Evolutionary conservation across 2,329 filamentous ascomycete genomes (phyloP).

Genomic region (Arthrobotrys megalospora): DNA sequence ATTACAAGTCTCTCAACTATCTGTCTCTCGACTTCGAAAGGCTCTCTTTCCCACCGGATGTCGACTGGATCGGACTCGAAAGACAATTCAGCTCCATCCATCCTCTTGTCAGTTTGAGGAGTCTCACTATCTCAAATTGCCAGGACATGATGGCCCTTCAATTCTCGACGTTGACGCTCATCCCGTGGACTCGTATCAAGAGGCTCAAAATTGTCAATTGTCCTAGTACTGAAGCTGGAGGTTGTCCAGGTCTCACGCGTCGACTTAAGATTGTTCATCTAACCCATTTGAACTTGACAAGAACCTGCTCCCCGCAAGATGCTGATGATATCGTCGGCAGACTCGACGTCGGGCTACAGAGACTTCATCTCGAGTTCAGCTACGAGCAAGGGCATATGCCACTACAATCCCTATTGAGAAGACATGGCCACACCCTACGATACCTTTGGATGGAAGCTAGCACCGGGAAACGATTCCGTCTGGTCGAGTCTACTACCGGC

Average conservation of each 20-base stretch:
- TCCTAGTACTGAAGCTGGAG: neutral
- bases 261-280: constrained; percentile 2
- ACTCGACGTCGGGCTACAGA: constrained; percentile 11
- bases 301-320: constrained; percentile 27
- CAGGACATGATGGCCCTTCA: constrained; percentile 30
- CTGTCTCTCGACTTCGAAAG: constrained; percentile 9
- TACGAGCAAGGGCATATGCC: constrained; percentile 22
- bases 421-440: constrained; percentile 2
- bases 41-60: neutral
- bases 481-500: neutral
- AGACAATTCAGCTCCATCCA: neutral
- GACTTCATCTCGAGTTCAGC: constrained; percentile 31
- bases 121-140: constrained; percentile 10
- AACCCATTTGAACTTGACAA: constrained; percentile 15
- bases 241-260: neutral
- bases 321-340: neutral
- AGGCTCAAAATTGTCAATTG: constrained; percentile 36
- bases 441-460: constrained; percentile 39
- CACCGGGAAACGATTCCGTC: constrained; percentile 13
- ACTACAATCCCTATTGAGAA: neutral
- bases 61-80: constrained; percentile 14
- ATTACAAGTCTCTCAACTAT: constrained; percentile 22
- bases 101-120: neutral
- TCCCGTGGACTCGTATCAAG: constrained; percentile 12
- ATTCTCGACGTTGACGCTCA: constrained; percentile 3